Percentiles rank a stretch among this genome's conserved stretches.
Conservation (phyloP, 2,329 filamentous ascomycete species). For the Colletotrichum godetiae region DNA sequence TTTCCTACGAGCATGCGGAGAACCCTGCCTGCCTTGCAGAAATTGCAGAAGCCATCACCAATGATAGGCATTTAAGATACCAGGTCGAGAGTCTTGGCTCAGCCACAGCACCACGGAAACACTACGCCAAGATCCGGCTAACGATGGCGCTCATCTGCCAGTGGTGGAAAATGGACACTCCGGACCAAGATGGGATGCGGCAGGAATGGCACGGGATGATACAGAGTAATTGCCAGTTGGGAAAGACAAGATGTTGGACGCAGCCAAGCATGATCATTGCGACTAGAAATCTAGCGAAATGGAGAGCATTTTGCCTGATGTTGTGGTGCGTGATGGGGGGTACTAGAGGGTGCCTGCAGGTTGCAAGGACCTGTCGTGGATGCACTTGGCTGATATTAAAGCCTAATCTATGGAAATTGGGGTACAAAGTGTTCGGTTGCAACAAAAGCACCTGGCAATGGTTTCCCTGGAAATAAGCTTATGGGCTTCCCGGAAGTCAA, state of each 20-base stretch:
- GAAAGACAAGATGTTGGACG: neutral
- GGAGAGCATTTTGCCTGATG: neutral
- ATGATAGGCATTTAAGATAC: constrained; percentile 10
- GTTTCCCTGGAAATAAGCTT: constrained; percentile 9
- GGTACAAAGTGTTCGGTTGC: neutral
- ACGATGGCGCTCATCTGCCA: neutral
- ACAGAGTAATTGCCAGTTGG: neutral
- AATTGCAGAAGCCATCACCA: neutral
- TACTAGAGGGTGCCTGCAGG: neutral
- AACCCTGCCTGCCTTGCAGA: constrained; percentile 16
- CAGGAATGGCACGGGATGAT: neutral
- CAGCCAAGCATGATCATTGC: constrained; percentile 6
- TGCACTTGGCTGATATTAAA: neutral
- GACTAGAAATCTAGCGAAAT: neutral
- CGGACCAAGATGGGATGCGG: neutral
- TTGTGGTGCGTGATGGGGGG: neutral
- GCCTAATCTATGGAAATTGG: neutral
- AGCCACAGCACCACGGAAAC: neutral
- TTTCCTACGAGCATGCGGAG: constrained; percentile 20
- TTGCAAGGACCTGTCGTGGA: neutral
- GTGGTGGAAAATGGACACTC: constrained; percentile 26
- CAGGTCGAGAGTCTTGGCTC: constrained; percentile 11
- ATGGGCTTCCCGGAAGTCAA: constrained; percentile 9
- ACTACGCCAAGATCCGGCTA: constrained; percentile 21
- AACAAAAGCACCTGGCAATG: neutral